Percentiles rank a stretch among this genome's conserved stretches.
Evolutionary conservation across 2,329 filamentous ascomycete genomes (phyloP).

Genomic region (Oidium heveae): DNA sequence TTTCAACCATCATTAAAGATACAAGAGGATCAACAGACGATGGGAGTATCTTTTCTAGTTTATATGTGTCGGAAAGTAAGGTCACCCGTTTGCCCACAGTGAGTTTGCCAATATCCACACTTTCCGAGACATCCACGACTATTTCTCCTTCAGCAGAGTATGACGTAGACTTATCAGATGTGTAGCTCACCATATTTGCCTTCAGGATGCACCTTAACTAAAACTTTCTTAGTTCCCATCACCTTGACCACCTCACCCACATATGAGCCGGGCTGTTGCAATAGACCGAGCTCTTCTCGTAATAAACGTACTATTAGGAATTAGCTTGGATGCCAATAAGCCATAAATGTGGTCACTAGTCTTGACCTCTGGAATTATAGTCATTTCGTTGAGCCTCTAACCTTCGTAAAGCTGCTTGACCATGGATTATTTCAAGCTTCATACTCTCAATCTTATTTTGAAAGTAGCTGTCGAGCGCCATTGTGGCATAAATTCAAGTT

Average conservation of each 20-base stretch:
- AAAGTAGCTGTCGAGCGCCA: constrained; percentile 99
- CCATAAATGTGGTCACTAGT: constrained; percentile 2
- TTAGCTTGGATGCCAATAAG: background rate
- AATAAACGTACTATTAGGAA: constrained; percentile 48
- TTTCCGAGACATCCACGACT: constrained; percentile 93
- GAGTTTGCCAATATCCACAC: constrained; percentile 83
- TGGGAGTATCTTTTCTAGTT: constrained; percentile 93
- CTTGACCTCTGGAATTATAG: constrained; percentile 63
- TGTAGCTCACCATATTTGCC: constrained; percentile 77
- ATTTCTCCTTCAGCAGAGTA: constrained; percentile 2
- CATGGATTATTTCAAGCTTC: constrained; percentile 99
- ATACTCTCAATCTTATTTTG: constrained; percentile 99
- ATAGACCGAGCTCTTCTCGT: constrained; percentile 77
- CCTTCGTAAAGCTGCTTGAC: constrained; percentile 79
- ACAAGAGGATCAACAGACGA: constrained; percentile 96
- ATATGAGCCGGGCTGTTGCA: constrained; percentile 94
- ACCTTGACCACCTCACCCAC: constrained; percentile 99
- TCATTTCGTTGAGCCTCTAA: constrained; percentile 96
- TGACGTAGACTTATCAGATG: no score
- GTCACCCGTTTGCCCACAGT: constrained; percentile 95
- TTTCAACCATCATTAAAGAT: constrained; percentile 99
- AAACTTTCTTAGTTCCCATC: constrained; percentile 97
- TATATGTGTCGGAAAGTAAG: constrained; percentile 89
- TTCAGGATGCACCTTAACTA: constrained; percentile 97
- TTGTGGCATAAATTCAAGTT: constrained; percentile 15